Percentiles rank a stretch among this genome's conserved stretches.
phyloP scores from a whole-genome alignment of 768 basidiomycete genomes.

The Infundibulicybe gibba region DNA sequence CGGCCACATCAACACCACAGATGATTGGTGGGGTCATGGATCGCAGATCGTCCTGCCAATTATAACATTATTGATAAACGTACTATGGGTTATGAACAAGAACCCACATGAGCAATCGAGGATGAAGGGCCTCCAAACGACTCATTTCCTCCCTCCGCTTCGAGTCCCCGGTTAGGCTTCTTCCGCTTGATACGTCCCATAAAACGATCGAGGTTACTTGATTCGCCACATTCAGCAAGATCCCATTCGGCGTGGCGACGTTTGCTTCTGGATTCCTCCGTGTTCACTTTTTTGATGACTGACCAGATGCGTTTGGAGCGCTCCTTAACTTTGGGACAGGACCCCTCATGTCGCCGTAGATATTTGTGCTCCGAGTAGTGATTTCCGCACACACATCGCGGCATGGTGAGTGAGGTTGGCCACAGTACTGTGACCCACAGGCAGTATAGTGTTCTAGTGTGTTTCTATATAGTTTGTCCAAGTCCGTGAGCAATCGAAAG shows the following conservation, averaged over 20 bases:
- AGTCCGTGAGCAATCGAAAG: too few relatives aligned
- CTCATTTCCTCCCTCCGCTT: too few relatives aligned
- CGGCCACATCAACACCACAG: neutral
- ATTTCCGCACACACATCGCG: slow-evolving; percentile 2
- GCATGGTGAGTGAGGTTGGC: too few relatives aligned
- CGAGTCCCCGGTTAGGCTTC: too few relatives aligned
- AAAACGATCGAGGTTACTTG: neutral
- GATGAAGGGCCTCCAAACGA: too few relatives aligned
- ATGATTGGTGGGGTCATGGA: neutral
- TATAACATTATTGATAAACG: neutral
- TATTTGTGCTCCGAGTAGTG: neutral
- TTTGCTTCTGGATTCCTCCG: neutral
- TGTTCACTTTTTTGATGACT: too few relatives aligned
- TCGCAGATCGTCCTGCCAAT: neutral
- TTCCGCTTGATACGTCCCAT: neutral
- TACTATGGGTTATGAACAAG: neutral
- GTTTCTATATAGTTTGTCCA: too few relatives aligned
- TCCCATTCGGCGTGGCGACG: neutral
- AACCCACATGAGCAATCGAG: too few relatives aligned
- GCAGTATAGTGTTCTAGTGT: too few relatives aligned
- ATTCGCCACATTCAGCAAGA: neutral
- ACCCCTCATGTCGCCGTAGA: slow-evolving; percentile 3
- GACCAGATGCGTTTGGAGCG: neutral
- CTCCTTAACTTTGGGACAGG: slow-evolving; percentile 1
- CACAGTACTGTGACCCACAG: too few relatives aligned